A percentile compares a stretch with the other conserved stretches of the same genome.
Evolutionary conservation across 345 rosid species (phyloP).

Genomic region (Corymbia maculata): DNA sequence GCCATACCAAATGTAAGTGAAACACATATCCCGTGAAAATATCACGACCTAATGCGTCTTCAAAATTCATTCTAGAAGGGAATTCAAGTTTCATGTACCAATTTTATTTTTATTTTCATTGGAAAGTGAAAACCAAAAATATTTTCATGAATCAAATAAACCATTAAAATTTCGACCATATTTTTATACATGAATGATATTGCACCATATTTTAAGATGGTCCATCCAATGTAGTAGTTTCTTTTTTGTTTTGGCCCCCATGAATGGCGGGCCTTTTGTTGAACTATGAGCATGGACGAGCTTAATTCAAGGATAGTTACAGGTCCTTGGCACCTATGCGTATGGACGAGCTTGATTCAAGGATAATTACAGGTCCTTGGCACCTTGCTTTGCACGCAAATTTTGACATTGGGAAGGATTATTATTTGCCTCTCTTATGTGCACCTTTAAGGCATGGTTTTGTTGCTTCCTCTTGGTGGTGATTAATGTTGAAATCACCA

Average conservation of each 20-base stretch:
- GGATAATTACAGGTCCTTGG: background rate
- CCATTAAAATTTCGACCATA: background rate
- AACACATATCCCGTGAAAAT: background rate
- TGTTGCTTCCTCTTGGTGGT: background rate
- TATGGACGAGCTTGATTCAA: background rate
- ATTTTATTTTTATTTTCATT: background rate
- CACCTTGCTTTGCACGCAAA: background rate
- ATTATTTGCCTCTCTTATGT: background rate
- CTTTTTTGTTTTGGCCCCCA: background rate
- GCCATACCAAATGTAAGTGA: background rate
- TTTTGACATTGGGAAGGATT: background rate
- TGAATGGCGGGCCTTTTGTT: background rate
- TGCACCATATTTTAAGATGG: background rate
- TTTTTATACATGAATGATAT: background rate
- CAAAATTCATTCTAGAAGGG: background rate
- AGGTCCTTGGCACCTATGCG: background rate
- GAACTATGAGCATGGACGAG: background rate
- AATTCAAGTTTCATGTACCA: fast-evolving
- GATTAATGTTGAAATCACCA: background rate
- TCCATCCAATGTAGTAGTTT: background rate
- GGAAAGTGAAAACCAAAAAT: background rate
- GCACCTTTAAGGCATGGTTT: background rate
- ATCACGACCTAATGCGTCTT: background rate
- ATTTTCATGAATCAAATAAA: background rate
- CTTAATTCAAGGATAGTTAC: background rate